Base-by-base conservation (phyloP, 805 yeast genomes). In the Pichia heedii region DNA sequence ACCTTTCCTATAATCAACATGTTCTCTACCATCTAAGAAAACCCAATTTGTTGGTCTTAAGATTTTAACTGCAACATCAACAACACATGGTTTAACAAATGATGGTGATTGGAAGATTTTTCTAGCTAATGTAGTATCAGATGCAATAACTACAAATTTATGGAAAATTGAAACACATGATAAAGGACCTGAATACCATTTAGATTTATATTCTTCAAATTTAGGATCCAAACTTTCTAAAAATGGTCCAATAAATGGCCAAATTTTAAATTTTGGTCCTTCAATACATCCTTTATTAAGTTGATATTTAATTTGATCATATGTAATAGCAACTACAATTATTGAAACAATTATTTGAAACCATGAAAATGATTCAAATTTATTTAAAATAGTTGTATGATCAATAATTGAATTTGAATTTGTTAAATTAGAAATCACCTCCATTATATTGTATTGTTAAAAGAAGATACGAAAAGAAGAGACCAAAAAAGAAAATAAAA, bases 91-190 rank as follows among this genome's bases (percentile, higher is more conserved):
- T 65, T 88, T 88, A 49, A 88, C 97, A 58, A 74, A 93, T 39
- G 77, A 73, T 33, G 96, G 95, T 18, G 95, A 79, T 58, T 77
- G 81, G 55, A 90, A 73, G 48, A 88, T 78, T 57, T 89, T 89
- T 62, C 97, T 78, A 26, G 96, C 84, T 48, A 89, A 70, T 54
- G 88, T 96, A 59, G 96, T 79, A 22, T 81, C 73, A 12, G 93
- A 80, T 8, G 96, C 96, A 63, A 90, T 86, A 40, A 93, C 94
- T 35, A 93, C 98, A 58, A 90, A 90, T 68, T 93, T 93, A 71
- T 93, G 98, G 74, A 93, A 93, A 49, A 93, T 93, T 2, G 97
- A 89, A 39, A 93, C 98, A 71, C 98, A 93, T 13, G 95, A 84
- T 44, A 93, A 71, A 13, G 90, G 93, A 49, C 98, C 98, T 7